Conservation (phyloP, 257 asterid genomes). For the Orobanche coerulescens region DNA sequence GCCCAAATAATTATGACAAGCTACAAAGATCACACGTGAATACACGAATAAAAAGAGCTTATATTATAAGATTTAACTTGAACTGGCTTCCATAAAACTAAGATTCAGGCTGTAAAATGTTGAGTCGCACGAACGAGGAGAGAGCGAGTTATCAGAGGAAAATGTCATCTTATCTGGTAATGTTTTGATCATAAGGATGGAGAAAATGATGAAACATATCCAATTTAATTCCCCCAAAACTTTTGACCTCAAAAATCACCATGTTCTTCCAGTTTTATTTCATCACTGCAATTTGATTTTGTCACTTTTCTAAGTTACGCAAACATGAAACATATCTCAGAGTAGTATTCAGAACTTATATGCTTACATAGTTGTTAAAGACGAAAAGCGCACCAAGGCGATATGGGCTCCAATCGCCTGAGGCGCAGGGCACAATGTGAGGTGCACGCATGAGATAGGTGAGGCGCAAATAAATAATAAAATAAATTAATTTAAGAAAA, state of each 20-base stretch:
- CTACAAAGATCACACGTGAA: neutral
- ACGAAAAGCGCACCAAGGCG: too few relatives aligned
- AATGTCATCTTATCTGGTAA: neutral
- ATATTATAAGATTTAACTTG: neutral
- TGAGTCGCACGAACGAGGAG: slow-evolving; percentile 1
- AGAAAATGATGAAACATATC: neutral
- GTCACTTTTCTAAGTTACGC: too few relatives aligned
- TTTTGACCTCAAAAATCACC: neutral
- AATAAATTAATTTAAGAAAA: too few relatives aligned
- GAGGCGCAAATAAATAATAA: too few relatives aligned
- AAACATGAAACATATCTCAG: neutral
- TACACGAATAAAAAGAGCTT: neutral
- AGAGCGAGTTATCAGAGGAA: neutral
- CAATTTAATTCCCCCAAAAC: neutral
- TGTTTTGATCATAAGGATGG: neutral
- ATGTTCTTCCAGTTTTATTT: neutral
- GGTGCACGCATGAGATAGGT: too few relatives aligned
- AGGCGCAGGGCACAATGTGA: too few relatives aligned
- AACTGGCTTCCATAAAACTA: neutral
- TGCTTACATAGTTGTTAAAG: too few relatives aligned
- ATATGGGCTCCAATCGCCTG: too few relatives aligned
- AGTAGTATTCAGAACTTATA: neutral
- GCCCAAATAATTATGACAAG: neutral
- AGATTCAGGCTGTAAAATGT: neutral
- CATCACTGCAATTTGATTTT: too few relatives aligned